A percentile compares a stretch with the other conserved stretches of the same genome.
Evolutionary conservation across 768 basidiomycete genomes (phyloP).

Genomic region (Suillus fuscotomentosus): DNA sequence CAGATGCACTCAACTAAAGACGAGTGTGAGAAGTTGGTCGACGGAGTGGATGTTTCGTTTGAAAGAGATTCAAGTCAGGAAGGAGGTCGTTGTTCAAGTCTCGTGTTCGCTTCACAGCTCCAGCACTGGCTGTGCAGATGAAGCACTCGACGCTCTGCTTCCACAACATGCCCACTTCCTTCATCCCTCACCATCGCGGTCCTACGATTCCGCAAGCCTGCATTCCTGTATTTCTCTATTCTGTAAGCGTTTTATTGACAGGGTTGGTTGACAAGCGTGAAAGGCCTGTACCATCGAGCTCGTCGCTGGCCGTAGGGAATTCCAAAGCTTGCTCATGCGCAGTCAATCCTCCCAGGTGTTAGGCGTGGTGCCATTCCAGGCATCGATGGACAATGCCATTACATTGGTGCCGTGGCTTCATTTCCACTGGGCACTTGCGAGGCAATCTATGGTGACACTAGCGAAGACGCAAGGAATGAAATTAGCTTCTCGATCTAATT

Average conservation of each 20-base stretch:
- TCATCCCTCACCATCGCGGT: background rate
- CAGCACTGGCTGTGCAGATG: no score
- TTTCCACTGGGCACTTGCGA: slow-evolving; percentile 36
- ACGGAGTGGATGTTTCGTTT: background rate
- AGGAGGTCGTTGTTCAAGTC: background rate
- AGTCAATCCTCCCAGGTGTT: slow-evolving; percentile 83
- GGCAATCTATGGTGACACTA: slow-evolving; percentile 66
- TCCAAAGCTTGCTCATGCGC: slow-evolving; percentile 86
- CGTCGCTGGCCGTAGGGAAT: slow-evolving; percentile 71
- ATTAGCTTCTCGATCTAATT: slow-evolving; percentile 94
- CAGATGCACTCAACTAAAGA: background rate
- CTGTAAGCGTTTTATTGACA: slow-evolving; percentile 9
- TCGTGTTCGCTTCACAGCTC: background rate
- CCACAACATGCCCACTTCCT: no score
- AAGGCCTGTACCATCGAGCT: slow-evolving; percentile 75
- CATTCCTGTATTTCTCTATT: background rate
- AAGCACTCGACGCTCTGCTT: no score
- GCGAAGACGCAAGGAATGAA: slow-evolving; percentile 89
- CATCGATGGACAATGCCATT: slow-evolving; percentile 48
- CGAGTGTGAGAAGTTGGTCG: background rate
- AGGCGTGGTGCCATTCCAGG: slow-evolving; percentile 31
- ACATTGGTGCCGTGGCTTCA: slow-evolving; percentile 8
- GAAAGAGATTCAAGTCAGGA: background rate
- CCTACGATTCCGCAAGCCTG: background rate
- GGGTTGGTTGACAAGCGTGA: slow-evolving; percentile 93